These are phyloP conservation scores for Metarhizium brunneum DNA, from an alignment of 2,329 filamentous ascomycete species.

Conservation along the genomic window DNA sequence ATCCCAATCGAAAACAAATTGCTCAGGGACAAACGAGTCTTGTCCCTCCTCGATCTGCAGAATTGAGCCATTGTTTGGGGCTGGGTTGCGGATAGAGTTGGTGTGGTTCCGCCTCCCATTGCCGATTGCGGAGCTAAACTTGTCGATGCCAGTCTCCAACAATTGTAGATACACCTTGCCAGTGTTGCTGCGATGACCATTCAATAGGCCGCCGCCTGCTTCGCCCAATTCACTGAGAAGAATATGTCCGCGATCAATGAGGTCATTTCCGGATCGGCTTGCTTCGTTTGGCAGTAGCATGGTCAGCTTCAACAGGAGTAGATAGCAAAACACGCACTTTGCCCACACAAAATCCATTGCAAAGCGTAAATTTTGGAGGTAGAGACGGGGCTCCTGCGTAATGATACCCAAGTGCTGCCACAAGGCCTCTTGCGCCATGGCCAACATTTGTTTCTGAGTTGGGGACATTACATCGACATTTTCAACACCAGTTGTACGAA, in stretches of 20 bases:
- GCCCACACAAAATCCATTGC: slow-evolving; percentile 51
- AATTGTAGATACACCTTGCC: slow-evolving; percentile 20
- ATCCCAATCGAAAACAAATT: slow-evolving; percentile 50
- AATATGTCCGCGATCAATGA: slow-evolving; percentile 10
- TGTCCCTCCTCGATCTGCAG: background rate
- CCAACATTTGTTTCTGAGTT: too few relatives aligned
- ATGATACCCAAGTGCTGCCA: too few relatives aligned
- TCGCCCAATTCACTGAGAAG: slow-evolving; percentile 17
- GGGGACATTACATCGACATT: too few relatives aligned
- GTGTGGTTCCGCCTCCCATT: background rate
- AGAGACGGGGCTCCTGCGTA: slow-evolving; percentile 18
- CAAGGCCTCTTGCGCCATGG: too few relatives aligned
- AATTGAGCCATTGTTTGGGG: background rate
- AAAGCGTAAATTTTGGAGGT: slow-evolving; percentile 41
- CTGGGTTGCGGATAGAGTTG: background rate
- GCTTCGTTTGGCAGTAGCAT: slow-evolving; percentile 25
- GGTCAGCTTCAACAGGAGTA: slow-evolving; percentile 42
- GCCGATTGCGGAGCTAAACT: slow-evolving; percentile 4
- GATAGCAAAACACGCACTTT: slow-evolving; percentile 47
- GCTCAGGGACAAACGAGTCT: slow-evolving; percentile 43
- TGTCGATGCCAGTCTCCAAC: slow-evolving; percentile 14
- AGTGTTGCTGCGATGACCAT: slow-evolving; percentile 22
- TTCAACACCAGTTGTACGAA: slow-evolving; percentile 12
- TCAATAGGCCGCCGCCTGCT: slow-evolving; percentile 8
- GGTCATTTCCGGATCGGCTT: too few relatives aligned